Conservation (phyloP, 768 basidiomycete genomes). For the Lactifluus rugatus region DNA sequence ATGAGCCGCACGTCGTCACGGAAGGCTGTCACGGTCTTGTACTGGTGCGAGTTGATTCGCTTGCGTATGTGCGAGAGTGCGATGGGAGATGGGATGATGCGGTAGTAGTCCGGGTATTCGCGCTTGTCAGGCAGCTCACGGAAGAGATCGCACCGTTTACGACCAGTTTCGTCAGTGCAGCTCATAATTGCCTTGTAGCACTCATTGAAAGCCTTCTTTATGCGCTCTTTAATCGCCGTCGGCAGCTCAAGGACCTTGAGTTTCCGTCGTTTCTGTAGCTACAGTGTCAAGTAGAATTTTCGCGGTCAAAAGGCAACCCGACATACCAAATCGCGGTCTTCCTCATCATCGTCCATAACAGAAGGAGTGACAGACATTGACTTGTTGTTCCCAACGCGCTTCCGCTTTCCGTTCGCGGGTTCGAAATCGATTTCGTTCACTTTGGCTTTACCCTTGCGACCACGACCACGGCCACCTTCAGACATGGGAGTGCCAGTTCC, state of each 20-base stretch:
- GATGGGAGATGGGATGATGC: constrained; percentile 80
- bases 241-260: constrained; percentile 52
- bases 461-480: constrained; percentile 46
- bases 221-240: constrained; percentile 52
- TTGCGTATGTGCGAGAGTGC: constrained; percentile 81
- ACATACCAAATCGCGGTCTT: constrained; percentile 52
- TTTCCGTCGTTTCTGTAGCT: constrained; percentile 74
- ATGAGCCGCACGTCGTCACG: constrained; percentile 79
- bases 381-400: constrained; percentile 51
- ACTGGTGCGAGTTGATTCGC: constrained; percentile 50
- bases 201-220: constrained; percentile 78
- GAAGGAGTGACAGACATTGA: constrained; percentile 72
- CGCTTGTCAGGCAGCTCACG: constrained; percentile 74
- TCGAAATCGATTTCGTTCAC: constrained; percentile 28
- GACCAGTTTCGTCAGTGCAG: constrained; percentile 62
- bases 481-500: constrained; percentile 53
- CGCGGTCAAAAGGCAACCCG: constrained; percentile 23
- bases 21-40: constrained; percentile 67
- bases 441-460: constrained; percentile 51
- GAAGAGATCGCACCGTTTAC: constrained; percentile 82
- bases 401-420: constrained; percentile 56
- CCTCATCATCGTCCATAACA: constrained; percentile 65
- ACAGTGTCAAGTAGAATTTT: neutral
- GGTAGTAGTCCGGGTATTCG: constrained; percentile 91
- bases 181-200: constrained; percentile 64